Evolutionary conservation across 495 filamentous ascomycete species (phyloP), one percentile per base, ranked within the genome.

Genomic region (Penicillium chermesinum): DNA sequence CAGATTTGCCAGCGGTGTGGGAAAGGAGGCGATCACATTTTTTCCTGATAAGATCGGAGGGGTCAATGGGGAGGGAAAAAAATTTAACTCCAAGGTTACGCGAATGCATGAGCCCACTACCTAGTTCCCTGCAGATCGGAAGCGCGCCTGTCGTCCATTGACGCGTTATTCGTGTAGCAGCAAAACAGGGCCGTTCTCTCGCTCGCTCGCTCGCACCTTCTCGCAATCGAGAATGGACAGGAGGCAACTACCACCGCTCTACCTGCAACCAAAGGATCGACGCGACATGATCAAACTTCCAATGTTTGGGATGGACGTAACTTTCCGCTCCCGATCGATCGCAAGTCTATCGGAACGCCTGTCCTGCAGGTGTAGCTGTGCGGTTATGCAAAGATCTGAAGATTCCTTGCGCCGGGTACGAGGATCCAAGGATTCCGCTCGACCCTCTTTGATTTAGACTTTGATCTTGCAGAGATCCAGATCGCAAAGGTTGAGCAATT

Each of bases 281-380:
- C 33, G 30, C 45, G 21, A 30, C 20, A 17, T 36, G 32, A 35
- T 49, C 53, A 38, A 43, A 7, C 17, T 53, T 52, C 58, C 37
- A 39, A 55, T 51, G 34, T 41, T 41, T 46, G 21, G 21, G 32
- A 25, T 33, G 37, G 16, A 37, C 39, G 50, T 59, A 62, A 54
- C 46, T 59, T 59, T 53, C 44, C 50, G 51, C 20, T 46, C 45
- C 55, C 53, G 56, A 59, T 62, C 59, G 59, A 59, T 54, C 49
- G 52, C n/a, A n/a, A 49, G 48, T 33, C 33, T 21, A 40, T n/a
- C n/a, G n/a, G n/a, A n/a, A n/a, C n/a, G n/a, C n/a, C n/a, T 30
- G 4, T 30, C 25, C 25, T 30, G 25, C 25, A n/a, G n/a, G n/a
- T n/a, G n/a, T n/a, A n/a, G n/a, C n/a, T n/a, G n/a, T n/a, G n/a